Evolutionary conservation across 2,329 filamentous ascomycete genomes (phyloP), one percentile per base, ranked within the genome.

Genomic region (Pseudomassariella vexata): DNA sequence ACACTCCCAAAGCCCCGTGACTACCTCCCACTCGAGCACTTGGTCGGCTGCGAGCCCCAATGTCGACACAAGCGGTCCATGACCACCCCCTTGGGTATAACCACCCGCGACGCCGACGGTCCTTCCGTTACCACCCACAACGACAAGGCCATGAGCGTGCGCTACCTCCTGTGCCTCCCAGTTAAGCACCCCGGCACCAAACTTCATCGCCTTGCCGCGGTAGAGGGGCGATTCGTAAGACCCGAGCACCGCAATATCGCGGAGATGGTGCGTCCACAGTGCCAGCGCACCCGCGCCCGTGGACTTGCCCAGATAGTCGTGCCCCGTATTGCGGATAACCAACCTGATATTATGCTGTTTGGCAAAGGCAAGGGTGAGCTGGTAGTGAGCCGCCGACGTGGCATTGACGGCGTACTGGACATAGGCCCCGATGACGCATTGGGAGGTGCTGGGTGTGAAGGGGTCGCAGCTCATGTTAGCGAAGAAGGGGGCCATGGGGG

Each of bases 11-110:
- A 49, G 47, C 0, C 62, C 68, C 6, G 66, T 71, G n/a, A 82
- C 61, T 1, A 77, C 70, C 36, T 76, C 63, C 38, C 61, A 74
- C 39, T 70, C 62, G 1, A 82, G 57, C 0, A 69, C 63, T 28
- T 81, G 67, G 41, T 82, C 77, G 0, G 73, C 74, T 8, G 55
- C 71, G 0, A 84, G 57, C 6, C 79, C 79, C 28, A 69, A 73
- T 14, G 49, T 56, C 2, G 67, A 68, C 16, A 57, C 60, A 2
- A 82, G 57, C 0, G 66, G 57, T 1, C 63, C 66, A 45, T 79
- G 73, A 0, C 79, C 78, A 10, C 73, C 77, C 4, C 74, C 76
- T 17, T 32, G 30, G 3, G 18, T 25, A 12, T 32, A 32, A 12
- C 30, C 30, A 12, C 30, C 30, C 7, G 22, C 30, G 9, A 32